Base-by-base conservation (phyloP, 2,329 filamentous ascomycete genomes). In the Pestalotiopsis sp. region DNA sequence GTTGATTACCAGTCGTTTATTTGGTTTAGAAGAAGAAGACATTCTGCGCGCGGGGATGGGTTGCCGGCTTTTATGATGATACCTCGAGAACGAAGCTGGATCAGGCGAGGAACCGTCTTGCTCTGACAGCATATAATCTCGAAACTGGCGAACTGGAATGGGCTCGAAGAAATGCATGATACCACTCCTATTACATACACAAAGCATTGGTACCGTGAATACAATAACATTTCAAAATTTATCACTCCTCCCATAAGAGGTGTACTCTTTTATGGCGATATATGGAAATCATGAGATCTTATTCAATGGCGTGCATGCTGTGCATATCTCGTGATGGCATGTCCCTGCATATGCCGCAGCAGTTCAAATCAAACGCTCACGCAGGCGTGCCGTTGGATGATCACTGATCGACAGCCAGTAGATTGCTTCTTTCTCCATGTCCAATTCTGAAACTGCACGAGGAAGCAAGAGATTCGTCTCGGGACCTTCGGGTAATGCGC, bases 131-230 rank as follows among this genome's bases (percentile, higher is more conserved):
- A n/a, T 31, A 59, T 17, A 11, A 62, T 13, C 27, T 62, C 31
- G 25, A 7, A 39, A 64, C 13, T 45, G 61, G 61, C 20, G 38
- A 49, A 52, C 14, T 27, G 59, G 36, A 36, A 17, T 45, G 11
- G 61, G 38, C 13, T 64, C 20, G 61, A 14, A 64, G 61, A 64
- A 39, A 49, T 23, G 38, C 6, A 64, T 49, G 61, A 64, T 64
- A 52, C 61, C 59, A 62, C 61, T 64, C 61, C 61, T 64, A 64
- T 12, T 23, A 64, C 61, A 64, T n/a, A 49, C 61, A 64, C 31
- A 36, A 36, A 36, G 61, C 61, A 64, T 64, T 31, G 61, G n/a
- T 64, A 64, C 36, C 4, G 52, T 64, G 39, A 64, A 64, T 64
- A 31, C 36, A 62, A 62, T 62, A 62, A 31, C 27, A 36, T 62